Percentiles rank a stretch among this genome's conserved stretches.
These are phyloP conservation scores for Punica granatum DNA, from an alignment of 345 rosid genomes.

Conservation along the genomic window DNA sequence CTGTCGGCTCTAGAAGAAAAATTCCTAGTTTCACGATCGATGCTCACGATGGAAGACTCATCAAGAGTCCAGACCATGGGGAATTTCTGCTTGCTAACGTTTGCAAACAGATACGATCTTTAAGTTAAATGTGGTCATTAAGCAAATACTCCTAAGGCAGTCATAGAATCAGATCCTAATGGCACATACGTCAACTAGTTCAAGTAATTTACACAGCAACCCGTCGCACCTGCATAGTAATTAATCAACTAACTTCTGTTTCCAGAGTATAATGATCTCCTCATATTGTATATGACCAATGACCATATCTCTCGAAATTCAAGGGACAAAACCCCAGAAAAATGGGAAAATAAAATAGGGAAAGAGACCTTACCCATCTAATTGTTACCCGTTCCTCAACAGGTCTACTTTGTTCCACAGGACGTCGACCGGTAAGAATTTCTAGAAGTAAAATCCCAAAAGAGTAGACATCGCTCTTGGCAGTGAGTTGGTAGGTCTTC, in stretches of 20 bases:
- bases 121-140: not conserved
- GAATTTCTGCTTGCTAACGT: not conserved
- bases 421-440: conserved; percentile 84
- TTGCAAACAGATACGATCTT: not conserved
- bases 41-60: not conserved
- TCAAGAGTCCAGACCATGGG: not conserved
- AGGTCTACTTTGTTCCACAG: conserved; percentile 59
- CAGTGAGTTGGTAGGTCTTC: conserved; percentile 85
- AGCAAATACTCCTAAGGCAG: not conserved
- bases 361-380: conserved; percentile 63
- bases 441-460: conserved; percentile 87
- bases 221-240: not conserved
- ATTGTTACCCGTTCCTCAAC: conserved; percentile 65
- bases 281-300: not conserved
- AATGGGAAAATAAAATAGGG: not conserved
- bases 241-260: not conserved
- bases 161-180: not conserved
- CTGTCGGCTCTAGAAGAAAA: not conserved
- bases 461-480: conserved; percentile 88
- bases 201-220: not conserved
- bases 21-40: not conserved
- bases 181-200: not conserved
- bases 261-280: not conserved
- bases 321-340: not conserved
- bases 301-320: not conserved